Conservation (phyloP, 169 alveolate species). For the Amoebophrya sp. region DNA sequence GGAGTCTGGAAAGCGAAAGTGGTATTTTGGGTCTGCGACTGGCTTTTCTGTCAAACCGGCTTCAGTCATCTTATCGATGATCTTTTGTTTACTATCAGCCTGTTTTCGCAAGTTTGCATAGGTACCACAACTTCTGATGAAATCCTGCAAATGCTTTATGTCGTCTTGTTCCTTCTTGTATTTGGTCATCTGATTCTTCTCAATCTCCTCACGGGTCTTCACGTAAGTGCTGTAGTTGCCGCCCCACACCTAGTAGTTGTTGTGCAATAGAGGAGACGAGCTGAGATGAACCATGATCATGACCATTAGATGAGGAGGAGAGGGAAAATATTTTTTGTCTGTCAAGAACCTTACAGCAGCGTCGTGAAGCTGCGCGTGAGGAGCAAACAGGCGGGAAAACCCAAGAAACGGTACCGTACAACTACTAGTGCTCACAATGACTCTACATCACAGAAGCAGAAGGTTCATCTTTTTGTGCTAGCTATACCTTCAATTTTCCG, state of each 20-base stretch:
- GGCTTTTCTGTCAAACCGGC: slow-evolving; percentile 80
- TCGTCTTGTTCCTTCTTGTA: slow-evolving; percentile 77
- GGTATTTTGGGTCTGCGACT: slow-evolving; percentile 74
- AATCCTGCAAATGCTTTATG: slow-evolving; percentile 80
- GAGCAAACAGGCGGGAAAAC: background rate
- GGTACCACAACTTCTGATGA: slow-evolving; percentile 68
- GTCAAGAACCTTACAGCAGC: too few relatives aligned
- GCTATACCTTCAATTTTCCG: slow-evolving; percentile 45
- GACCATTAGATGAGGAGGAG: too few relatives aligned
- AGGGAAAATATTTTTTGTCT: too few relatives aligned
- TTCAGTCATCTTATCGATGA: slow-evolving; percentile 73
- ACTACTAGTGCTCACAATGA: background rate
- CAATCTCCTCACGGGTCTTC: slow-evolving; percentile 75
- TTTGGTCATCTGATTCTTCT: slow-evolving; percentile 69
- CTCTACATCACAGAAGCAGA: background rate
- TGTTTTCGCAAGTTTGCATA: slow-evolving; percentile 48
- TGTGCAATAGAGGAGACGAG: too few relatives aligned
- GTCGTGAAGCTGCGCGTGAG: slow-evolving; percentile 70
- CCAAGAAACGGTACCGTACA: background rate
- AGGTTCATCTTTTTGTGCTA: background rate
- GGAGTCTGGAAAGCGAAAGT: slow-evolving; percentile 73
- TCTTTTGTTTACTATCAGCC: slow-evolving; percentile 82
- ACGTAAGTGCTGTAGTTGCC: slow-evolving; percentile 62
- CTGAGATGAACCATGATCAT: too few relatives aligned
- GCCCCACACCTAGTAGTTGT: slow-evolving; percentile 23